A percentile compares a stretch with the other conserved stretches of the same genome.
These are phyloP conservation scores for Backusella macrospora DNA, from an alignment of 192 early-diverging fungal genomes.

Conservation along the genomic window DNA sequence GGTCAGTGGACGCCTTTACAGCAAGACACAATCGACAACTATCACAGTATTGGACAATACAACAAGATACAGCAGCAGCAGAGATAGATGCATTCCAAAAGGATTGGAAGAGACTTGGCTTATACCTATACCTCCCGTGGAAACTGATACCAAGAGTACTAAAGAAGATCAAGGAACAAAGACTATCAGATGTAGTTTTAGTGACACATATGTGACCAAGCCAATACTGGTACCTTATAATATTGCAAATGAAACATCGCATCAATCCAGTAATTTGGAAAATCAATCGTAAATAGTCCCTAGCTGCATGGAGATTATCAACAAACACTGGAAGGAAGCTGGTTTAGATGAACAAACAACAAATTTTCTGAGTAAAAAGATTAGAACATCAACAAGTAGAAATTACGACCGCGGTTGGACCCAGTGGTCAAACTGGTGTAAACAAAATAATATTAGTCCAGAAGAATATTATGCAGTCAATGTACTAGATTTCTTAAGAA, in stretches of 20 bases:
- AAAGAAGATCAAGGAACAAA: not conserved
- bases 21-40: not conserved
- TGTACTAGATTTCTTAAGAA: not conserved
- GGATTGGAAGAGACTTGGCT: not conserved
- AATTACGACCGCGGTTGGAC: not conserved
- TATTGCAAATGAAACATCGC: not conserved
- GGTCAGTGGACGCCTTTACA: slow-evolving; percentile 1
- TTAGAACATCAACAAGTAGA: not conserved
- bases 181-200: not conserved
- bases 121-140: slow-evolving; percentile 16
- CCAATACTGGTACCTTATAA: slow-evolving; percentile 2
- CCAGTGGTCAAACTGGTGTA: not conserved
- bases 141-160: not conserved
- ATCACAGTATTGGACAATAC: not conserved
- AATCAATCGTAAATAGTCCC: not conserved
- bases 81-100: slow-evolving; percentile 2
- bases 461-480: not conserved
- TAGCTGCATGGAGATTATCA: not conserved
- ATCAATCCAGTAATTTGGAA: not conserved
- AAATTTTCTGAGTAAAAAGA: not conserved
- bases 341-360: not conserved
- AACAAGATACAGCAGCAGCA: not conserved
- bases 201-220: not conserved
- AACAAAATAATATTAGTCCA: not conserved
- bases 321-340: not conserved